Percentiles rank a stretch among this genome's conserved stretches.
phyloP scores from a whole-genome alignment of 1,284 basidiomycete genomes.

The Ustilago tritici region DNA sequence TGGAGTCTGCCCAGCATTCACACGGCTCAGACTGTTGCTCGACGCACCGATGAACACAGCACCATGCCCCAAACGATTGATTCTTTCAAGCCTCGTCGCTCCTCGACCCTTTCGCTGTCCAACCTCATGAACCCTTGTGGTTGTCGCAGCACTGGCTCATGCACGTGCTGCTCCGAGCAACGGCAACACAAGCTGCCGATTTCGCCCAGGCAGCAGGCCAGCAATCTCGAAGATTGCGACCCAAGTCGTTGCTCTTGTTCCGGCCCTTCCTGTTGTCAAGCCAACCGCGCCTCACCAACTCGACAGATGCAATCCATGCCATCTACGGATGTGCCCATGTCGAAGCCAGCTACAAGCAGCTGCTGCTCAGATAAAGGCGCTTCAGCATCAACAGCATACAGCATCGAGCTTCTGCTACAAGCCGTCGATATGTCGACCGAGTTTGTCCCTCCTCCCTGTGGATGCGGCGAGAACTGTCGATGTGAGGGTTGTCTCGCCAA shows the following conservation, averaged over 20 bases:
- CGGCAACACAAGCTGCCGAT: slow-evolving; percentile 9
- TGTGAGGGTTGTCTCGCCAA: slow-evolving; percentile 45
- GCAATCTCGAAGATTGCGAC: slow-evolving; percentile 13
- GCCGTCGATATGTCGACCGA: slow-evolving; percentile 55
- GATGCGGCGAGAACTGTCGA: slow-evolving; percentile 37
- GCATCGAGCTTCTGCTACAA: slow-evolving; percentile 47
- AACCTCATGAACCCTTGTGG: slow-evolving; percentile 61
- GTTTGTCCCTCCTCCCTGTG: slow-evolving; percentile 49
- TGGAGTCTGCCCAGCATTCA: slow-evolving; percentile 47
- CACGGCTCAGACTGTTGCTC: not conserved
- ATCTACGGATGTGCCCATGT: not conserved
- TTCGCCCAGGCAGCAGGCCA: slow-evolving; percentile 13
- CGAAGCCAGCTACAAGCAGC: slow-evolving; percentile 4
- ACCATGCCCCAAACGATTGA: not conserved
- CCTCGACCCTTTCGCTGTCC: slow-evolving; percentile 52
- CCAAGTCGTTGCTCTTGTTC: slow-evolving; percentile 23
- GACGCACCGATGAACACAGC: not conserved
- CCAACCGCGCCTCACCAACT: not conserved
- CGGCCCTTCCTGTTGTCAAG: slow-evolving; percentile 12
- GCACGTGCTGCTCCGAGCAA: slow-evolving; percentile 43
- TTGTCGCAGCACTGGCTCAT: slow-evolving; percentile 47
- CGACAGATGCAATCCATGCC: not conserved
- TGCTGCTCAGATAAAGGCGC: slow-evolving; percentile 29
- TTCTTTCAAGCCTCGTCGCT: slow-evolving; percentile 11
- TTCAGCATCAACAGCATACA: slow-evolving; percentile 24